These are phyloP conservation scores for Saccharum spontaneum DNA, from an alignment of 176 grass and related monocot genomes.

Conservation along the genomic window DNA sequence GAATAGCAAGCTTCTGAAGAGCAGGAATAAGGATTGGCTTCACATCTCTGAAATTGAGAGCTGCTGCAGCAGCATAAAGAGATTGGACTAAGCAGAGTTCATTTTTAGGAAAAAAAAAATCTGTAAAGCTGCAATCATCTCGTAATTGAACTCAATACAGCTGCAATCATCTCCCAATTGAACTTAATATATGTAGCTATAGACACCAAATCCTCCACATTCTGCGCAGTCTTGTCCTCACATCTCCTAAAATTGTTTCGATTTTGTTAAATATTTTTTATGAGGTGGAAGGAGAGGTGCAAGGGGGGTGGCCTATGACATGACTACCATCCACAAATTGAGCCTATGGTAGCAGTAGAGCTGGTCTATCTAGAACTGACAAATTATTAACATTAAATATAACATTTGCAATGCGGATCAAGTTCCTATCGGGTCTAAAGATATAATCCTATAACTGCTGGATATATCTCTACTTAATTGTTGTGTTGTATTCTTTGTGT, in stretches of 20 bases:
- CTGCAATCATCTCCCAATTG: background rate
- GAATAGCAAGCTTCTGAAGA: background rate
- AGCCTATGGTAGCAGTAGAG: background rate
- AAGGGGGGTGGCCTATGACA: background rate
- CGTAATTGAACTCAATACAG: background rate
- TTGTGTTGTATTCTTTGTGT: slow-evolving; percentile 4
- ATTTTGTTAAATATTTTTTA: background rate
- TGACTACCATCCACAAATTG: background rate
- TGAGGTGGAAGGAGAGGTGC: background rate
- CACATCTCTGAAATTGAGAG: background rate
- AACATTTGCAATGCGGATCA: background rate
- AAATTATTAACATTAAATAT: background rate
- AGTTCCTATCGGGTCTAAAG: background rate
- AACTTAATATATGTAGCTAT: background rate
- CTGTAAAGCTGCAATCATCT: background rate
- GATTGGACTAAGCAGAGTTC: background rate
- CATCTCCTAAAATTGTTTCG: background rate
- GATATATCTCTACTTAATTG: background rate
- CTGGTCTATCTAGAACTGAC: background rate
- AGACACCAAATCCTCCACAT: background rate
- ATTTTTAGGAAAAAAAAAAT: background rate
- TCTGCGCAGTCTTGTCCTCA: background rate
- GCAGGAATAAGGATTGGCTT: background rate
- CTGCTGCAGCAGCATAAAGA: background rate
- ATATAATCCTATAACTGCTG: background rate